Conservation (phyloP, 768 basidiomycete species). For the Xerocomellus dryophilus region DNA sequence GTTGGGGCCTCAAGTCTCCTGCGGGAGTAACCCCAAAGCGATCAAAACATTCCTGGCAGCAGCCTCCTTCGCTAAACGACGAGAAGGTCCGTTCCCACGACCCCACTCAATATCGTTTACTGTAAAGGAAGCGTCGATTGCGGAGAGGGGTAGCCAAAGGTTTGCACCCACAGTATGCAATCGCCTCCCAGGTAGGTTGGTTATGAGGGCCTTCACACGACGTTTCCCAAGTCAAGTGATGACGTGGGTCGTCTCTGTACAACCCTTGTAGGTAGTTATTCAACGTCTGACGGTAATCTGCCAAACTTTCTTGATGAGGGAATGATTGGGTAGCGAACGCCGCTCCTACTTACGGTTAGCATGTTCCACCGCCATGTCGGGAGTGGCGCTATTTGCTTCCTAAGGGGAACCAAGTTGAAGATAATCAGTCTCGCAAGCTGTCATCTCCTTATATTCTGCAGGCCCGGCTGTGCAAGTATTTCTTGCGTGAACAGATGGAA, state of each 20-base stretch:
- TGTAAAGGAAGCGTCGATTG: conserved; percentile 2
- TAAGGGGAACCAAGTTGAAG: neutral
- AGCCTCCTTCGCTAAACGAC: conserved; percentile 22
- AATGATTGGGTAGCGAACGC: neutral
- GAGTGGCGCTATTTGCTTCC: neutral
- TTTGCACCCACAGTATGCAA: conserved; percentile 20
- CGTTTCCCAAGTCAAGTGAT: conserved; percentile 18
- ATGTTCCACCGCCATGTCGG: conserved; percentile 4
- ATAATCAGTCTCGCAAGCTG: neutral
- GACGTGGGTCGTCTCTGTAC: conserved; percentile 13
- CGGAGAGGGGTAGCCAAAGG: neutral
- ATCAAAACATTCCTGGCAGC: conserved; percentile 20
- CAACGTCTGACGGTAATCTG: conserved; percentile 22
- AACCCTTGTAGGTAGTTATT: conserved; percentile 23
- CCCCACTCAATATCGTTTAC: conserved; percentile 23
- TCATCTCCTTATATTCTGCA: conserved; percentile 16
- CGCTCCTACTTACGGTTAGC: conserved; percentile 8
- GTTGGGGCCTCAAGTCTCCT: neutral
- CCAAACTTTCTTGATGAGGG: neutral
- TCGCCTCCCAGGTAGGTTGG: conserved; percentile 23
- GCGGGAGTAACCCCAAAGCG: neutral
- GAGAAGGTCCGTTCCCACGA: conserved; percentile 16
- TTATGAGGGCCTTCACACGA: conserved; percentile 17
- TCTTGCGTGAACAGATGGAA: conserved; percentile 4
- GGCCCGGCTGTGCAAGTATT: conserved; percentile 10